Percentiles rank a stretch among this genome's conserved stretches.
phyloP scores from a whole-genome alignment of 768 basidiomycete genomes.

The Hydnomerulius pinastri region DNA sequence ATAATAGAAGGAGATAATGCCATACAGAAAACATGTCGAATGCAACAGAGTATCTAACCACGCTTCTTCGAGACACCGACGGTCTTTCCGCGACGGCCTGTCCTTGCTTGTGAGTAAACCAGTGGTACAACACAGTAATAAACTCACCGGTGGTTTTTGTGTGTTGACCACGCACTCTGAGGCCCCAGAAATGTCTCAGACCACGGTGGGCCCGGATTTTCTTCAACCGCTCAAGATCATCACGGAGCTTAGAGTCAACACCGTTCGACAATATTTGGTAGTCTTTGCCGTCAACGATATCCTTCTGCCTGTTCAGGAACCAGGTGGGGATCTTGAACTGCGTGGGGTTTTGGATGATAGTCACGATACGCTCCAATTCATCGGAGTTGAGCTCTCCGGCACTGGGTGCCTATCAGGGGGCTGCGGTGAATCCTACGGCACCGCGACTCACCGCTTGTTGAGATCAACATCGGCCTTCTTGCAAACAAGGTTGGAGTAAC shows the following conservation, averaged over 20 bases:
- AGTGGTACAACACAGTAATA: background rate
- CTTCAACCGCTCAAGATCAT: constrained; percentile 97
- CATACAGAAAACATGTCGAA: constrained; percentile 8
- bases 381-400: constrained; percentile 99
- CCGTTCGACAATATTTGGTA: constrained; percentile 94
- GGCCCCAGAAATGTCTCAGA: constrained; percentile 89
- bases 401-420: constrained; percentile 42
- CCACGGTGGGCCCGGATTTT: constrained; percentile 98
- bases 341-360: constrained; percentile 98
- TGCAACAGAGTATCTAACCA: constrained; percentile 36
- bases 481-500: constrained; percentile 98
- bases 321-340: constrained; percentile 99
- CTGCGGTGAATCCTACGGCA: background rate
- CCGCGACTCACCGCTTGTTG: constrained; percentile 85
- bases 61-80: constrained; percentile 96
- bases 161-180: constrained; percentile 97
- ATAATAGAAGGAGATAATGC: background rate
- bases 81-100: constrained; percentile 94
- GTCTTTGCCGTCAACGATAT: constrained; percentile 97
- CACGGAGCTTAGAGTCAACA: constrained; percentile 97
- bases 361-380: constrained; percentile 98
- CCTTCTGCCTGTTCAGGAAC: constrained; percentile 99
- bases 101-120: constrained; percentile 1
- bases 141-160: constrained; percentile 93
- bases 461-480: constrained; percentile 99